These are phyloP conservation scores for Ophiocordyceps camponoti-leonardi DNA, from an alignment of 2,329 filamentous ascomycete genomes.

Conservation along the genomic window DNA sequence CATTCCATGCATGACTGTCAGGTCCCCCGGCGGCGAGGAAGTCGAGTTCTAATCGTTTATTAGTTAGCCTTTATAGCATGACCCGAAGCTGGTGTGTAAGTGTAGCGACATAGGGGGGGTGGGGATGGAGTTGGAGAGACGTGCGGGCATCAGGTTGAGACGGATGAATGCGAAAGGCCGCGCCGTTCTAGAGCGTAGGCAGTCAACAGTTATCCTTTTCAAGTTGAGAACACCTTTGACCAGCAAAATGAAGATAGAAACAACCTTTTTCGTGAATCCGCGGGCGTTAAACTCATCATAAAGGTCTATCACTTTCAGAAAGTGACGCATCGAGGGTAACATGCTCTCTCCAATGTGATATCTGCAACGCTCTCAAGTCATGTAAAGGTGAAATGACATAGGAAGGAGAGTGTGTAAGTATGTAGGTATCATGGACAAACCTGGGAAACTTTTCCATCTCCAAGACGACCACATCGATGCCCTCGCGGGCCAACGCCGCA, in stretches of 20 bases:
- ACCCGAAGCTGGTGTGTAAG: background rate
- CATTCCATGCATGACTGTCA: slow-evolving; percentile 23
- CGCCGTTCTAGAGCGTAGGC: slow-evolving; percentile 9
- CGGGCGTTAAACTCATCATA: slow-evolving; percentile 19
- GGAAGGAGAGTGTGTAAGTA: too few relatives aligned
- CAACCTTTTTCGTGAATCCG: slow-evolving; percentile 23
- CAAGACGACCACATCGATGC: slow-evolving; percentile 3
- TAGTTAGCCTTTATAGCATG: too few relatives aligned
- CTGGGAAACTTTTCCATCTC: slow-evolving; percentile 5
- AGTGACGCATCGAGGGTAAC: slow-evolving; percentile 21
- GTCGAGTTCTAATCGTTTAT: slow-evolving; percentile 7
- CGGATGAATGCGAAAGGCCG: slow-evolving; percentile 19
- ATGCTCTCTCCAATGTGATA: slow-evolving; percentile 22
- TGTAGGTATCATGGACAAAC: background rate
- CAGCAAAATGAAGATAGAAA: too few relatives aligned
- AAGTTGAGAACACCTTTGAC: too few relatives aligned
- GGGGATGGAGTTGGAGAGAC: slow-evolving; percentile 3
- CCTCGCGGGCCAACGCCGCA: slow-evolving; percentile 4
- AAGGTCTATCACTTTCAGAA: slow-evolving; percentile 25
- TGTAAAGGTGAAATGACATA: too few relatives aligned
- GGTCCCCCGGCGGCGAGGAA: slow-evolving; percentile 21
- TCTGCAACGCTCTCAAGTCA: background rate
- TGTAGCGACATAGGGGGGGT: too few relatives aligned
- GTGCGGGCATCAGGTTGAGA: slow-evolving; percentile 14
- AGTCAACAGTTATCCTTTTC: background rate